Percentiles rank a stretch among this genome's conserved stretches.
Evolutionary conservation across 805 yeast genomes (phyloP).

Genomic region (Wickerhamiella azyma): DNA sequence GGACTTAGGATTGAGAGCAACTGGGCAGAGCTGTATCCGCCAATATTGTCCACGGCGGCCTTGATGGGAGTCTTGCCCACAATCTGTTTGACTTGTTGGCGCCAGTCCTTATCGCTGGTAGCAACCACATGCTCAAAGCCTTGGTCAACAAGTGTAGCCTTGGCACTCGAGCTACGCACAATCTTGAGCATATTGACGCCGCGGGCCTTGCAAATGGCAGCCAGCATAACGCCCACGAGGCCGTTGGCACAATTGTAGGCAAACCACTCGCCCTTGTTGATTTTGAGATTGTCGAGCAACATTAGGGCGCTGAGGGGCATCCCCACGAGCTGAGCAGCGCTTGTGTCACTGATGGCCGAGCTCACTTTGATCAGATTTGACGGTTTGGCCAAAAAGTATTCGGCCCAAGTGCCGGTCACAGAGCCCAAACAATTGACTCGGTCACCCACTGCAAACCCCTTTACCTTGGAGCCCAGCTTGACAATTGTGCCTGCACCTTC

Average conservation of each 20-base stretch:
- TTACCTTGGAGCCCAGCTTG: conserved; percentile 4
- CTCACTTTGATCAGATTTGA: background rate
- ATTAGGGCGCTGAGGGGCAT: conserved; percentile 8
- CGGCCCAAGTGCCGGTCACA: conserved; percentile 8
- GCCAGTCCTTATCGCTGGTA: conserved; percentile 6
- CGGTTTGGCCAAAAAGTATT: conserved; percentile 3
- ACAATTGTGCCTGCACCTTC: conserved; percentile 5
- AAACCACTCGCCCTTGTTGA: conserved; percentile 2
- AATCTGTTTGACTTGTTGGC: conserved; percentile 4
- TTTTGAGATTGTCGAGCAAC: conserved; percentile 2
- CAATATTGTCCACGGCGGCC: conserved; percentile 7
- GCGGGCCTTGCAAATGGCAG: conserved; percentile 6
- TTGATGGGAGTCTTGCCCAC: background rate
- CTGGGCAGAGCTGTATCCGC: conserved; percentile 5
- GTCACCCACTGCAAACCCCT: conserved; percentile 6
- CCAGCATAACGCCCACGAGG: conserved; percentile 5
- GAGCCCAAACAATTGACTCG: conserved; percentile 29
- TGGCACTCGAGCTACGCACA: conserved; percentile 7
- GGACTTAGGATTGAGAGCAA: background rate
- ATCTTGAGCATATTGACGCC: conserved; percentile 8
- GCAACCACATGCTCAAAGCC: conserved; percentile 2
- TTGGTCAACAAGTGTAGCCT: background rate
- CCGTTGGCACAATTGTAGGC: conserved; percentile 9
- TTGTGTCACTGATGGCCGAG: background rate
- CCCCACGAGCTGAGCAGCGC: conserved; percentile 5